Percentiles rank a stretch among this genome's conserved stretches.
These are phyloP conservation scores for Hericium alpestre DNA, from an alignment of 768 basidiomycete species.

Conservation along the genomic window DNA sequence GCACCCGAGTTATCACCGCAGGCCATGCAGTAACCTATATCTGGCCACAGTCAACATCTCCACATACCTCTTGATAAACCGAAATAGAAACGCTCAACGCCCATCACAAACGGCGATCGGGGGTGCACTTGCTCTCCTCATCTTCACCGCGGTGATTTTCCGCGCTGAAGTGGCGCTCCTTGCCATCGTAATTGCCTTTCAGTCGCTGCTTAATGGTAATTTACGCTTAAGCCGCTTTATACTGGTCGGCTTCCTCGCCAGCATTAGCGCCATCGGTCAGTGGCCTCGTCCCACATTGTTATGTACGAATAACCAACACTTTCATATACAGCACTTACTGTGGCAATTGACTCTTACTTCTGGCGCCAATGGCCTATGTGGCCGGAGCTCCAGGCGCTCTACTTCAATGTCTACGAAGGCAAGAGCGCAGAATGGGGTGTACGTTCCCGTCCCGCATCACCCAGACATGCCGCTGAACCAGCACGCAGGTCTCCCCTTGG, in stretches of 20 bases:
- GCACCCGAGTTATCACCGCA: neutral
- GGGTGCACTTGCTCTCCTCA: conserved; percentile 48
- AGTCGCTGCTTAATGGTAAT: conserved; percentile 34
- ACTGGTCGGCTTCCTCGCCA: conserved; percentile 38
- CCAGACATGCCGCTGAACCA: neutral
- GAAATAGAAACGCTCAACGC: conserved; percentile 28
- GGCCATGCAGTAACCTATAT: neutral
- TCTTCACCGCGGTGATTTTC: conserved; percentile 58
- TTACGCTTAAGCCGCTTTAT: conserved; percentile 34
- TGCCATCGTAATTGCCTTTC: conserved; percentile 49
- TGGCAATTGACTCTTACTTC: conserved; percentile 73
- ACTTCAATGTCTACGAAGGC: conserved; percentile 81
- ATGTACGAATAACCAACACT: neutral
- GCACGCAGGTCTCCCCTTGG: conserved; percentile 52
- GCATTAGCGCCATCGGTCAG: conserved; percentile 43
- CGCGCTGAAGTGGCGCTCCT: conserved; percentile 72
- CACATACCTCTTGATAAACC: conserved; percentile 35
- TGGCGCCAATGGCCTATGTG: conserved; percentile 68
- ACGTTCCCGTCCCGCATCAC: conserved; percentile 23
- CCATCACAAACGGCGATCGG: conserved; percentile 26
- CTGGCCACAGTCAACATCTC: conserved; percentile 45
- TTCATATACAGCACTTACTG: conserved; percentile 38
- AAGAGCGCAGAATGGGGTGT: conserved; percentile 92
- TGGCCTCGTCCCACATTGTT: neutral
- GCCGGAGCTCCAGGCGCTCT: conserved; percentile 74